Evolutionary conservation across 106 monocot genomes (phyloP).

Genomic region (Dioscorea alata): DNA sequence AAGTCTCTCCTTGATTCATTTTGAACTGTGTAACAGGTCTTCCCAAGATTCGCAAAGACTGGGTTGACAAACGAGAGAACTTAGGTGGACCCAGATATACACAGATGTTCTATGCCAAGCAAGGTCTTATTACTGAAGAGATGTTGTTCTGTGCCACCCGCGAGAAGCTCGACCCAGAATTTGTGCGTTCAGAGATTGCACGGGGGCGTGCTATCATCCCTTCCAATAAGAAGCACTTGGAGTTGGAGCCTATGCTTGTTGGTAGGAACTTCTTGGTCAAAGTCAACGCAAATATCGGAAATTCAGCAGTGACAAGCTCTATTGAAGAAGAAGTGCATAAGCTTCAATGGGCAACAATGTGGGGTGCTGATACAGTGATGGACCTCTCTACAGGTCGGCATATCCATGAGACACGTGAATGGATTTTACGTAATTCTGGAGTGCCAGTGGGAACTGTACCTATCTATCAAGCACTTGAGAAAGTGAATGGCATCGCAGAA

Average conservation of each 20-base stretch:
- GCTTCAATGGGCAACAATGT: constrained; percentile 87
- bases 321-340: constrained; percentile 82
- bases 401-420: constrained; percentile 84
- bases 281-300: constrained; percentile 81
- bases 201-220: constrained; percentile 84
- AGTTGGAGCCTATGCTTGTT: constrained; percentile 77
- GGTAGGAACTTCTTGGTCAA: constrained; percentile 80
- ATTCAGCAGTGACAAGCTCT: constrained; percentile 64
- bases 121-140: constrained; percentile 92
- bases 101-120: constrained; percentile 95
- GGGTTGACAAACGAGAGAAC: constrained; percentile 59
- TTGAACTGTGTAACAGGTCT: constrained; percentile 46
- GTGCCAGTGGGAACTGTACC: constrained; percentile 78
- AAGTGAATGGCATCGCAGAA: constrained; percentile 78
- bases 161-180: constrained; percentile 88
- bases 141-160: constrained; percentile 88
- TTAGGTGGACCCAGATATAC: constrained; percentile 74
- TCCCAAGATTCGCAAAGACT: constrained; percentile 82
- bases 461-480: constrained; percentile 81
- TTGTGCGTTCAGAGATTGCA: constrained; percentile 86
- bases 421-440: constrained; percentile 72
- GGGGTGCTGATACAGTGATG: constrained; percentile 79
- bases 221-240: constrained; percentile 74
- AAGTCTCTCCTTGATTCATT: no score
- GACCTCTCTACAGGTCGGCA: constrained; percentile 82